phyloP scores from a whole-genome alignment of 257 asterid species.

The Gardenia jasminoides region DNA sequence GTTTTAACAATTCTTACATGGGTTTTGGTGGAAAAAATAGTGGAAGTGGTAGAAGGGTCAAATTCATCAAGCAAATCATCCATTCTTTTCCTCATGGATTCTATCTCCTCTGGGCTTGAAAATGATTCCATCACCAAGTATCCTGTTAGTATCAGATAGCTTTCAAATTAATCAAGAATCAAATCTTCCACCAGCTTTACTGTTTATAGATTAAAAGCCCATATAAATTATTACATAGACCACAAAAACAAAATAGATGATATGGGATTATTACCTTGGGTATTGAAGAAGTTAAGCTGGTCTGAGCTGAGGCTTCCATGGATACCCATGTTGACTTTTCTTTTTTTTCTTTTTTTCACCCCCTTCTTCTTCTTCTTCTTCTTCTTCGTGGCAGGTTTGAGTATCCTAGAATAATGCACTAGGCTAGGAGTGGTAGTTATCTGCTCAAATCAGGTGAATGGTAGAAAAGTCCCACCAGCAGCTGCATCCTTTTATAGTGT shows the following conservation, averaged over 20 bases:
- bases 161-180: not conserved
- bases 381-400: not conserved
- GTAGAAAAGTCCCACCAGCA: no score
- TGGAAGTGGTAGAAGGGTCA: constrained; percentile 56
- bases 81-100: constrained; percentile 65
- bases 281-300: constrained; percentile 35
- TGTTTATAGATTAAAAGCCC: not conserved
- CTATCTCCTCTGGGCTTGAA: constrained; percentile 58
- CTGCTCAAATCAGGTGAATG: no score
- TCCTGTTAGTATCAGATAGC: constrained; percentile 31
- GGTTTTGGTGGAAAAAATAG: constrained; percentile 86
- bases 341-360: no score
- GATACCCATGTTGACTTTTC: constrained; percentile 29
- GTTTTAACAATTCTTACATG: constrained; percentile 46
- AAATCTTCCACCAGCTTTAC: not conserved
- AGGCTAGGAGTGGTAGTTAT: no score
- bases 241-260: not conserved
- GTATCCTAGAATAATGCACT: no score
- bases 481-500: no score
- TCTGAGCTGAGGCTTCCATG: constrained; percentile 31
- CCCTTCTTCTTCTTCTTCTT: no score
- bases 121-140: constrained; percentile 81
- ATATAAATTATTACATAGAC: not conserved
- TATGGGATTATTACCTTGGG: constrained; percentile 31
- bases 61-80: constrained; percentile 65